These are phyloP conservation scores for Haplosporangium gracile DNA, from an alignment of 192 early-diverging fungal genomes.

Conservation along the genomic window DNA sequence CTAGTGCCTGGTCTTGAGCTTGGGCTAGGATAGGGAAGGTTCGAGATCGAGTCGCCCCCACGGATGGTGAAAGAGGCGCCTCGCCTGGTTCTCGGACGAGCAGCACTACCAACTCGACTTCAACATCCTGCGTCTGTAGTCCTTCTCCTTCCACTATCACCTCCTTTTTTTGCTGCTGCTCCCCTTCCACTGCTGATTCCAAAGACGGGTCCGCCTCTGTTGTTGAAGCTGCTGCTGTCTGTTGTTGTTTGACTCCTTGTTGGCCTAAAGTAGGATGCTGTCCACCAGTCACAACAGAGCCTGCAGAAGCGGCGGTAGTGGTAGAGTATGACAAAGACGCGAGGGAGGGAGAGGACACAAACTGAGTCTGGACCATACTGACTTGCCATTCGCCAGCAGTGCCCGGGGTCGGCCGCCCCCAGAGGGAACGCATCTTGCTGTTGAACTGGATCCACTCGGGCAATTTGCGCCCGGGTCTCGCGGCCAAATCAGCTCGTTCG, in stretches of 20 bases:
- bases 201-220: background rate
- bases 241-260: background rate
- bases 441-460: conserved; percentile 44
- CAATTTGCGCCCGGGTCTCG: background rate
- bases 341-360: background rate
- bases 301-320: background rate
- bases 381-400: conserved; percentile 28
- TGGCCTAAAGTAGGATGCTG: background rate
- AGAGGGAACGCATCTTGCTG: conserved; percentile 20
- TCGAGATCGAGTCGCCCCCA: background rate
- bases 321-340: background rate
- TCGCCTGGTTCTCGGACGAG: conserved; percentile 17
- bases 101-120: conserved; percentile 15
- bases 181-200: conserved; percentile 5
- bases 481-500: background rate
- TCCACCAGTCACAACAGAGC: background rate
- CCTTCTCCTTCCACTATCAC: background rate
- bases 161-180: background rate
- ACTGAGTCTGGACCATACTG: conserved; percentile 7
- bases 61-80: background rate
- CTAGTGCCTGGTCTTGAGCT: background rate
- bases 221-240: background rate
- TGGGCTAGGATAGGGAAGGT: background rate
- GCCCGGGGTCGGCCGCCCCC: conserved; percentile 16
- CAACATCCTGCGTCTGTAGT: background rate